These are phyloP conservation scores for Ormosia semicastrata DNA, from an alignment of 306 rosid genomes.

Conservation along the genomic window DNA sequence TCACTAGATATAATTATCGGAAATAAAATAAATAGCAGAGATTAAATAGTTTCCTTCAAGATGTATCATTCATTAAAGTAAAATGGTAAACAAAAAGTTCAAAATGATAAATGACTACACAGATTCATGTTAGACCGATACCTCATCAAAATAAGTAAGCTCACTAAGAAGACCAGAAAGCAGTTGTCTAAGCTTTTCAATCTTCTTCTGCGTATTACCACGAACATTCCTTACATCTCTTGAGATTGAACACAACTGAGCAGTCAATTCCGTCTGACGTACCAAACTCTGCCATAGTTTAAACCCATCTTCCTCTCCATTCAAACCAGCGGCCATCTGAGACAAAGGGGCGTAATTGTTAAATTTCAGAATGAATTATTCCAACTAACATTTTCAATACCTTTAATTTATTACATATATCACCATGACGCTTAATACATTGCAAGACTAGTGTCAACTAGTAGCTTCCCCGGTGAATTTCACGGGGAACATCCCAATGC, in stretches of 20 bases:
- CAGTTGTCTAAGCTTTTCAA: conserved; percentile 92
- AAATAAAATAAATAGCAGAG: background rate
- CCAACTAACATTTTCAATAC: background rate
- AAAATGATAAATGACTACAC: conserved; percentile 1
- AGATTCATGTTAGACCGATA: conserved; percentile 34
- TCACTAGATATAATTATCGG: background rate
- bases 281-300: conserved; percentile 95
- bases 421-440: background rate
- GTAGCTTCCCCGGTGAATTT: too few species aligned
- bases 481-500: too few species aligned
- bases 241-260: conserved; percentile 84
- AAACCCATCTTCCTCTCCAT: conserved; percentile 87
- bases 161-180: conserved; percentile 97
- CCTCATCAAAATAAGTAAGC: conserved; percentile 97
- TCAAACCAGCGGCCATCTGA: conserved; percentile 66
- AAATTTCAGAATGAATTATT: conserved; percentile 26
- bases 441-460: background rate
- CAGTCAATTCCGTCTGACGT: conserved; percentile 94
- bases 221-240: conserved; percentile 93
- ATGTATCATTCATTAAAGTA: conserved; percentile 13
- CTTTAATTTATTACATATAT: conserved; percentile 20
- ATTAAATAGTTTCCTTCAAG: background rate
- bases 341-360: conserved; percentile 20
- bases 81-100: background rate
- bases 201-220: conserved; percentile 95